These are phyloP conservation scores for Ogataea chonburiensis DNA, from an alignment of 805 yeast species.

Conservation along the genomic window DNA sequence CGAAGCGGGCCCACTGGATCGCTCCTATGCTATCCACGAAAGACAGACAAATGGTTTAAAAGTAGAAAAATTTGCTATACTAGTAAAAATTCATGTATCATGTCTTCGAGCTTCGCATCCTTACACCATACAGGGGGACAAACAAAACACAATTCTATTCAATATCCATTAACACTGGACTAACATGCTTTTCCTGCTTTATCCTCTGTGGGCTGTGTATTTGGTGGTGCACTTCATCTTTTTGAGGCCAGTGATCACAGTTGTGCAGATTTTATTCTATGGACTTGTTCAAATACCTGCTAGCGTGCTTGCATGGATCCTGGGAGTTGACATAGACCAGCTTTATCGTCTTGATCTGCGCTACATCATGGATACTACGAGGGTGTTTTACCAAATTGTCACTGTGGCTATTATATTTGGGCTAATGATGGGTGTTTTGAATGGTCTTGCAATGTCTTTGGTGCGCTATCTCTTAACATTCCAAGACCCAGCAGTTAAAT, in stretches of 20 bases:
- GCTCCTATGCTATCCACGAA: too few relatives aligned
- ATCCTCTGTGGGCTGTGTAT: conserved; percentile 7
- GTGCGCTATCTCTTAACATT: conserved; percentile 19
- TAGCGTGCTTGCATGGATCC: conserved; percentile 5
- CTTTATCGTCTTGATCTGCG: conserved; percentile 3
- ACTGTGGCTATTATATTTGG: conserved; percentile 27
- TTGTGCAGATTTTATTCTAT: conserved; percentile 3
- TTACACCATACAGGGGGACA: too few relatives aligned
- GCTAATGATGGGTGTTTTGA: conserved; percentile 20
- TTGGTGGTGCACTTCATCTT: conserved; percentile 3
- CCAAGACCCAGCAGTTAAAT: conserved; percentile 2
- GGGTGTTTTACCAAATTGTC: conserved; percentile 26
- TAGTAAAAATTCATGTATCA: too few relatives aligned
- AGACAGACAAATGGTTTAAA: too few relatives aligned
- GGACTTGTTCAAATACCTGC: conserved; percentile 6
- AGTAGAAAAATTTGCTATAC: too few relatives aligned
- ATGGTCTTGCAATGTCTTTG: conserved; percentile 17
- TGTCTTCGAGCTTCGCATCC: too few relatives aligned
- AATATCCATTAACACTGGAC: too few relatives aligned
- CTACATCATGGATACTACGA: conserved; percentile 15
- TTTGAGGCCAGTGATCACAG: conserved; percentile 4
- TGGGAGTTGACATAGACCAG: conserved; percentile 14
- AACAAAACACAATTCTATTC: too few relatives aligned
- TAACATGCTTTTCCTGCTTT: too few relatives aligned
- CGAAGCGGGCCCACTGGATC: too few relatives aligned